Evolutionary conservation across 371 early-diverging fungal genomes (phyloP).

Genomic region (Mucor indicus): DNA sequence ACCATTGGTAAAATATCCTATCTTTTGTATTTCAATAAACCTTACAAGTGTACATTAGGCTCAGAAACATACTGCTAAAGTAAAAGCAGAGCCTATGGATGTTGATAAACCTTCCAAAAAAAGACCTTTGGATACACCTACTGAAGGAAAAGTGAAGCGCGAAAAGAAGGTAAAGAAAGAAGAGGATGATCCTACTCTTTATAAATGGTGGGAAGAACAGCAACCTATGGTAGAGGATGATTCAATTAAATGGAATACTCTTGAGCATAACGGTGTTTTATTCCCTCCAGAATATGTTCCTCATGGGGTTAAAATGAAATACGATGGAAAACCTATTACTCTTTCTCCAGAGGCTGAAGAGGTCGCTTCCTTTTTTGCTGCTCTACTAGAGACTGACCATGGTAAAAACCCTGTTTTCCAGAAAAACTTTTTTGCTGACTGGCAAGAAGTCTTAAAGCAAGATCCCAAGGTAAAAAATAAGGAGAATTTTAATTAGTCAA

Average conservation of each 20-base stretch:
- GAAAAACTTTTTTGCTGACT: slow-evolving; percentile 92
- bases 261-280: slow-evolving; percentile 86
- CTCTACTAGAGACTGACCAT: slow-evolving; percentile 80
- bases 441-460: slow-evolving; percentile 60
- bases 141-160: slow-evolving; percentile 10
- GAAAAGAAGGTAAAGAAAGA: slow-evolving; percentile 20
- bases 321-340: slow-evolving; percentile 74
- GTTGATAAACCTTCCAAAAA: slow-evolving; percentile 17
- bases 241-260: slow-evolving; percentile 79
- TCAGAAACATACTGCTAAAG: slow-evolving; percentile 6
- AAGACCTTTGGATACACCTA: slow-evolving; percentile 4
- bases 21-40: background rate
- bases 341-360: slow-evolving; percentile 89
- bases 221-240: slow-evolving; percentile 48
- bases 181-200: slow-evolving; percentile 32
- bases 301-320: slow-evolving; percentile 86
- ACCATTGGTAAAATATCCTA: slow-evolving; percentile 14
- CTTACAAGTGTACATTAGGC: background rate
- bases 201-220: slow-evolving; percentile 46
- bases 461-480: slow-evolving; percentile 55
- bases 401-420: slow-evolving; percentile 82
- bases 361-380: slow-evolving; percentile 93
- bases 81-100: slow-evolving; percentile 24
- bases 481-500: background rate
- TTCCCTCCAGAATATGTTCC: slow-evolving; percentile 94